Evolutionary conservation across 768 basidiomycete species (phyloP).

Genomic region (Mycena indigotica): DNA sequence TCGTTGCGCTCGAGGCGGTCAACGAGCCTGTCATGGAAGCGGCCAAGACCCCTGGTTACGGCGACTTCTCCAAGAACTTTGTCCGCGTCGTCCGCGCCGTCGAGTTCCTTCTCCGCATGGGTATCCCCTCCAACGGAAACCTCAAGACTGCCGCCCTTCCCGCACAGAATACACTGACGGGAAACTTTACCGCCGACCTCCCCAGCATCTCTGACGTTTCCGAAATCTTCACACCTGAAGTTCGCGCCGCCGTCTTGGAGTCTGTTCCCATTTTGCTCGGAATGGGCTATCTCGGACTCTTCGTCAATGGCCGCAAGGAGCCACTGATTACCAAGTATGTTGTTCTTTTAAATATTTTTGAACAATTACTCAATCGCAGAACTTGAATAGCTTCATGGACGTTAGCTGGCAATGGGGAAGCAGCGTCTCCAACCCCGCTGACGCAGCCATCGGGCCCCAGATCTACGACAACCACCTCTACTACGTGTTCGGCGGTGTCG

Average conservation of each 20-base stretch:
- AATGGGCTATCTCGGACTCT: slow-evolving; percentile 24
- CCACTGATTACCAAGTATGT: slow-evolving; percentile 40
- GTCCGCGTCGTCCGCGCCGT: slow-evolving; percentile 66
- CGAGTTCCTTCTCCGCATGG: slow-evolving; percentile 62
- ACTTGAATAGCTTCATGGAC: slow-evolving; percentile 70
- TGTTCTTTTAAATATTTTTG: no score
- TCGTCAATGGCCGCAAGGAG: slow-evolving; percentile 10
- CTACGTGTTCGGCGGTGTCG: slow-evolving; percentile 75
- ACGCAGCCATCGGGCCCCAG: slow-evolving; percentile 69
- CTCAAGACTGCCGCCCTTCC: slow-evolving; percentile 31
- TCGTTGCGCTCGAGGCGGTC: slow-evolving; percentile 74
- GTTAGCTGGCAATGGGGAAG: slow-evolving; percentile 69
- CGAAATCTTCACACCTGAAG: slow-evolving; percentile 30
- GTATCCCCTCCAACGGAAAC: slow-evolving; percentile 22
- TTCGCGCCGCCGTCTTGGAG: slow-evolving; percentile 34
- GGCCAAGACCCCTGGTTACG: slow-evolving; percentile 63
- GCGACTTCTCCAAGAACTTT: slow-evolving; percentile 70
- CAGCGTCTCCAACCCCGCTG: slow-evolving; percentile 69
- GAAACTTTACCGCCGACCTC: slow-evolving; percentile 34
- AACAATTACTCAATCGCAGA: no score
- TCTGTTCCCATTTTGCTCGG: slow-evolving; percentile 40
- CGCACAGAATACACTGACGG: slow-evolving; percentile 15
- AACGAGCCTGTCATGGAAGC: slow-evolving; percentile 83
- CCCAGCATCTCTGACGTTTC: slow-evolving; percentile 18
- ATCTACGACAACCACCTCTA: slow-evolving; percentile 81